phyloP scores from a whole-genome alignment of 495 filamentous ascomycete genomes.

The Aspergillus leporis region DNA sequence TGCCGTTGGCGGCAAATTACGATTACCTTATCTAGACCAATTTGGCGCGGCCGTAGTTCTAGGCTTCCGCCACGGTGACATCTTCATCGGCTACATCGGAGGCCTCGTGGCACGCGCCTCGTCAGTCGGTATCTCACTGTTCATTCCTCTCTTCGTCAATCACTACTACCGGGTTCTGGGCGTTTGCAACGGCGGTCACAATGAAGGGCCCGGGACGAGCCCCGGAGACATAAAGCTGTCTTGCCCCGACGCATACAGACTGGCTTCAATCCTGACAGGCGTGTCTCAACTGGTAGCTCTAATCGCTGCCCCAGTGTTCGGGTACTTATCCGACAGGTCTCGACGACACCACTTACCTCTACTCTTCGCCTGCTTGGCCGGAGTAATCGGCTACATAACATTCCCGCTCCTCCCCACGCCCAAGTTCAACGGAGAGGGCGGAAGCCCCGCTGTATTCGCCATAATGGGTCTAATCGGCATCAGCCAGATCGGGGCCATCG shows the following conservation, averaged over 20 bases:
- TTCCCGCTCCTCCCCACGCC: conserved; percentile 74
- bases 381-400: conserved; percentile 70
- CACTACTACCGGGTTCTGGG: conserved; percentile 82
- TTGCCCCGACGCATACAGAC: conserved; percentile 80
- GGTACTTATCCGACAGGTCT: conserved; percentile 68
- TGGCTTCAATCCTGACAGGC: conserved; percentile 83
- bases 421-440: conserved; percentile 58
- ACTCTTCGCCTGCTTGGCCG: conserved; percentile 65
- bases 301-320: conserved; percentile 81
- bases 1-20: conserved; percentile 9
- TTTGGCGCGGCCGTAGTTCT: conserved; percentile 66
- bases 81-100: conserved; percentile 85
- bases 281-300: conserved; percentile 84
- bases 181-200: conserved; percentile 65
- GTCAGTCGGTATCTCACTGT: conserved; percentile 92
- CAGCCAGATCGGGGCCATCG: conserved; percentile 93
- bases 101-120: conserved; percentile 94
- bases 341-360: conserved; percentile 70
- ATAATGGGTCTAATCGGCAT: conserved; percentile 78
- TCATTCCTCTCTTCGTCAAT: conserved; percentile 90
- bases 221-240: conserved; percentile 68
- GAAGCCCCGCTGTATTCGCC: conserved; percentile 67
- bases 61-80: conserved; percentile 72
- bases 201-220: conserved; percentile 45
- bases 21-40: conserved; percentile 38